Conservation (phyloP, 2,329 filamentous ascomycete species). For the Colletotrichum sp. region DNA sequence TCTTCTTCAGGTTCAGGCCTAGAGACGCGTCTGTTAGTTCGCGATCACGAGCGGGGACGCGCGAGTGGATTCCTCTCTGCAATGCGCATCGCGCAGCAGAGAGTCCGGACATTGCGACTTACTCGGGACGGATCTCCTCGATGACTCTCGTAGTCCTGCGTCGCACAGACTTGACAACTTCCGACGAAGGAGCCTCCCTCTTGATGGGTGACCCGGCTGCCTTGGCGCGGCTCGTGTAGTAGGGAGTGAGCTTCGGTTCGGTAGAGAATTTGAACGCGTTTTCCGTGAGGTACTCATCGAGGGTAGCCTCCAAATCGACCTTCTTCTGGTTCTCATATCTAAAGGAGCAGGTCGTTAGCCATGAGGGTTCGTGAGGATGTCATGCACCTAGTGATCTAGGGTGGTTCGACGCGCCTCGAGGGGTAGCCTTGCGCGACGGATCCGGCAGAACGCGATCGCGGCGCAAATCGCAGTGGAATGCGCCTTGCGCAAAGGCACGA, state of each 20-base stretch:
- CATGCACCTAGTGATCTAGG: slow-evolving; percentile 7
- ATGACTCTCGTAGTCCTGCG: slow-evolving; percentile 49
- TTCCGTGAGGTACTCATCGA: slow-evolving; percentile 75
- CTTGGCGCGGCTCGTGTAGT: slow-evolving; percentile 73
- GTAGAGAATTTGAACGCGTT: slow-evolving; percentile 70
- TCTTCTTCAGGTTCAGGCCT: neutral
- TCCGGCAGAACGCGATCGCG: slow-evolving; percentile 14
- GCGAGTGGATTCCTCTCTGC: neutral
- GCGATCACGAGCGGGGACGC: neutral
- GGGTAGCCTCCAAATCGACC: slow-evolving; percentile 74
- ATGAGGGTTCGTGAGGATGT: slow-evolving; percentile 22
- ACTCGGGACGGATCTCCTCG: slow-evolving; percentile 50
- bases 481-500: neutral
- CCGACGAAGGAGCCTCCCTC: slow-evolving; percentile 49
- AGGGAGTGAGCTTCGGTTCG: slow-evolving; percentile 72
- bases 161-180: slow-evolving; percentile 48
- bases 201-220: slow-evolving; percentile 66
- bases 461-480: neutral
- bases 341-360: slow-evolving; percentile 18
- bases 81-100: neutral
- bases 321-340: slow-evolving; percentile 79
- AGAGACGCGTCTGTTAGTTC: slow-evolving; percentile 7
- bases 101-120: slow-evolving; percentile 29
- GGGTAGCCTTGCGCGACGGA: slow-evolving; percentile 11
- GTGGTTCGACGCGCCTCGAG: slow-evolving; percentile 20